phyloP scores from a whole-genome alignment of 2,329 filamentous ascomycete genomes.

The Tympanopsis confertula region DNA sequence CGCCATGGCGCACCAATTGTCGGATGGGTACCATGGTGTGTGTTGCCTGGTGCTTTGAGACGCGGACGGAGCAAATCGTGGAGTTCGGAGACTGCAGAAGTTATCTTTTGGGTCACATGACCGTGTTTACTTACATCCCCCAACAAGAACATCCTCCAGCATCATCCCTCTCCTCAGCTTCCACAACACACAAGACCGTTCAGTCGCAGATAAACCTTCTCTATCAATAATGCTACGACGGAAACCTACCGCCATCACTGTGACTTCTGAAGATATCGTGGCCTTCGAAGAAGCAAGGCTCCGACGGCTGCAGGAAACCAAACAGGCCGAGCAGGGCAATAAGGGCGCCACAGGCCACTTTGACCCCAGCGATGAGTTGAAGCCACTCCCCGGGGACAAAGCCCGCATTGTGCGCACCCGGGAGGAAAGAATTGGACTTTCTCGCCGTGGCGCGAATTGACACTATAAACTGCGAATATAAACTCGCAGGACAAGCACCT shows the following conservation, averaged over 20 bases:
- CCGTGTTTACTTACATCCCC: too few relatives aligned
- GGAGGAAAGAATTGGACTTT: constrained; percentile 28
- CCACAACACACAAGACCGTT: too few relatives aligned
- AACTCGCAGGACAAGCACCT: constrained; percentile 5
- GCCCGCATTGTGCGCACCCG: constrained; percentile 29
- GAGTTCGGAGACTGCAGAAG: too few relatives aligned
- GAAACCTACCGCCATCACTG: constrained; percentile 34
- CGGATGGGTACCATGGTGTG: too few relatives aligned
- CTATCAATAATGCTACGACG: constrained; percentile 32
- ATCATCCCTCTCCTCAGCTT: too few relatives aligned
- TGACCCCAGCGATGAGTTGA: constrained; percentile 35
- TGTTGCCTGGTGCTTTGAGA: too few relatives aligned
- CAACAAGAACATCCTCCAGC: too few relatives aligned
- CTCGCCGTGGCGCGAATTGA: constrained; percentile 6
- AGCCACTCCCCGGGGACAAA: constrained; percentile 33
- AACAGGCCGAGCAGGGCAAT: constrained; percentile 11
- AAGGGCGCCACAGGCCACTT: constrained; percentile 10
- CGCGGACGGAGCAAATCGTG: too few relatives aligned
- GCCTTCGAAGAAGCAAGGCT: constrained; percentile 28
- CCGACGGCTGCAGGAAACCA: constrained; percentile 10
- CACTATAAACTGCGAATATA: background rate
- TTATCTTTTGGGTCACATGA: too few relatives aligned
- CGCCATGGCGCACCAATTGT: too few relatives aligned
- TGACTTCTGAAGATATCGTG: constrained; percentile 32
- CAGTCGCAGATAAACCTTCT: too few relatives aligned